Evolutionary conservation across 768 basidiomycete genomes (phyloP).

Genomic region (Suillus bovinus): DNA sequence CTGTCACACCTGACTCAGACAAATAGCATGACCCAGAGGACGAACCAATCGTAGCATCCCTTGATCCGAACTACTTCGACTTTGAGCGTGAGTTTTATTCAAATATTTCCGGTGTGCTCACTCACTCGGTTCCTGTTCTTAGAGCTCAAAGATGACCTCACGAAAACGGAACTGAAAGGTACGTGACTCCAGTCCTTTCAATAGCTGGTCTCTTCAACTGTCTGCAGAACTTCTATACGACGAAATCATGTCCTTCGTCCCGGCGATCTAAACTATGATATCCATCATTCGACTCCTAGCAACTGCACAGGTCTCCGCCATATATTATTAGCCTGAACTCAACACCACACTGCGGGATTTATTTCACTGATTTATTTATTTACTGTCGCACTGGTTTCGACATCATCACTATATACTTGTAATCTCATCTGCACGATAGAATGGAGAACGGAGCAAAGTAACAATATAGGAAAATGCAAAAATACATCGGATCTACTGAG

Average conservation of each 20-base stretch:
- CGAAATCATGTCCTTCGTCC: slow-evolving; percentile 77
- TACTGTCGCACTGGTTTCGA: background rate
- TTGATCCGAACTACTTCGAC: slow-evolving; percentile 86
- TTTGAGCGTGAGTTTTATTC: slow-evolving; percentile 66
- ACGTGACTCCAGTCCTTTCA: background rate
- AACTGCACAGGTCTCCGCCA: background rate
- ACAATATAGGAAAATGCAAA: background rate
- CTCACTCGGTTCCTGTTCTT: slow-evolving; percentile 14
- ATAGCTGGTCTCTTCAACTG: slow-evolving; percentile 6
- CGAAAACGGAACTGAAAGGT: slow-evolving; percentile 73
- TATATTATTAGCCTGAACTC: background rate
- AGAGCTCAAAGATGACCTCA: slow-evolving; percentile 76
- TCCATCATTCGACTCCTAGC: background rate
- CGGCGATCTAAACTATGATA: slow-evolving; percentile 48
- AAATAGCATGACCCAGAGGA: slow-evolving; percentile 83
- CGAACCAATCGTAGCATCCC: slow-evolving; percentile 78
- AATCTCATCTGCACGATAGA: background rate
- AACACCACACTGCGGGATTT: background rate
- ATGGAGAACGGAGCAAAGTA: background rate
- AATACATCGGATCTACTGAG: slow-evolving; percentile 6
- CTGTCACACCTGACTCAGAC: slow-evolving; percentile 8
- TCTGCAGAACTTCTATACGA: slow-evolving; percentile 68
- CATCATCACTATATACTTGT: slow-evolving; percentile 1
- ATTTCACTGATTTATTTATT: slow-evolving; percentile 1
- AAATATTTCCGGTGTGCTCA: background rate